Evolutionary conservation across 345 rosid species (phyloP).

Genomic region (Cardamine resedifolia): DNA sequence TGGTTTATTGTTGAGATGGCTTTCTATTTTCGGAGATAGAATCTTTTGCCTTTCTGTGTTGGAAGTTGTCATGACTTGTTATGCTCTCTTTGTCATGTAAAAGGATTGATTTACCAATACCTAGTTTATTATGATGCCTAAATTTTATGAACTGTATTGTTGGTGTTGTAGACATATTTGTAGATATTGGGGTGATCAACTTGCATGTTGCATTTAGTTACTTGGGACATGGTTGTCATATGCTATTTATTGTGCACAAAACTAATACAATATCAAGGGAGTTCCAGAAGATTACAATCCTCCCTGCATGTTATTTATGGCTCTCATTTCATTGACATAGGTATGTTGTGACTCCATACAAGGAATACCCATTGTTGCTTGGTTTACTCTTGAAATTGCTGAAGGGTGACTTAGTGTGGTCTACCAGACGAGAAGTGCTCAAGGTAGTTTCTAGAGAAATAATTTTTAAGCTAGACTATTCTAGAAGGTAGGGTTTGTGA

Average conservation of each 20-base stretch:
- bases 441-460: constrained; percentile 59
- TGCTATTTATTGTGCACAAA: constrained; percentile 19
- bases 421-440: constrained; percentile 95
- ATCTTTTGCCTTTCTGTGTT: constrained; percentile 19
- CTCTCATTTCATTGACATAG: constrained; percentile 43
- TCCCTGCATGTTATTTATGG: constrained; percentile 14
- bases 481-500: constrained; percentile 29
- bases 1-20: constrained; percentile 20
- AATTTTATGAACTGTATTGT: constrained; percentile 16
- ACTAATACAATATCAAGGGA: constrained; percentile 11
- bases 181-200: constrained; percentile 24
- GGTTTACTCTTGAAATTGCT: constrained; percentile 93
- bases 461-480: constrained; percentile 22
- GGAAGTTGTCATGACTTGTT: constrained; percentile 3
- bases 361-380: constrained; percentile 85
- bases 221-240: constrained; percentile 14
- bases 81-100: constrained; percentile 8
- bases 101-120: neutral
- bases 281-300: constrained; percentile 10
- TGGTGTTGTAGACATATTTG: constrained; percentile 16
- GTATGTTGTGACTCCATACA: constrained; percentile 95
- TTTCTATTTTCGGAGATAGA: neutral
- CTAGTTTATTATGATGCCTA: constrained; percentile 14
- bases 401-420: constrained; percentile 95
- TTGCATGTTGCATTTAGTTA: constrained; percentile 23